Evolutionary conservation across 2,329 filamentous ascomycete genomes (phyloP), one percentile per base, ranked within the genome.

Genomic region (Neopestalotiopsis sp.): DNA sequence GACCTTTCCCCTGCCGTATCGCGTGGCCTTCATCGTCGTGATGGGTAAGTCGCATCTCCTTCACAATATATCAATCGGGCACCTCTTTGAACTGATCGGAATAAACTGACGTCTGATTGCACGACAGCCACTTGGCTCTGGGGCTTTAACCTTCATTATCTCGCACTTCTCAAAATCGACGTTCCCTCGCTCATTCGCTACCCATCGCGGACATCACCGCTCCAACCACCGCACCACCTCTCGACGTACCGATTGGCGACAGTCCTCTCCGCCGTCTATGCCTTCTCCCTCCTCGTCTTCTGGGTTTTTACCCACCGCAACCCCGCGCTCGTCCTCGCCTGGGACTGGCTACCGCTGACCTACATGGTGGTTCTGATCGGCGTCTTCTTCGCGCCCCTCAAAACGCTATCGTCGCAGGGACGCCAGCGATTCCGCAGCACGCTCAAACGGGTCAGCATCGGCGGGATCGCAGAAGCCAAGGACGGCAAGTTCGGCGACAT

Each of bases 401-500:
- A 91, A 52, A 88, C 89, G 63, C 80, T 90, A 4, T 92, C 92
- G 14, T 86, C 90, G 74, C 83, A 86, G 56, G 95, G 95, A 2
- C 91, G 95, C 57, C 87, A 88, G 65, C 90, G 94, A 1, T 92
- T 97, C 58, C 87, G 97, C 61, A 82, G 88, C 12, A 95, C 90
- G 0, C 83, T 98, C 59, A 90, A 90, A 70, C 91, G 96, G 68
- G 90, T 98, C 70, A 89, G 89, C 74, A 83, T 98, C 58, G 96
- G 96, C 30, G 95, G 95, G 0, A 86, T 99, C 30, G 95, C 96
- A 14, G 91, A 95, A 80, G 85, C 93, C 0, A 89, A 93, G 74
- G 93, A 98, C 80, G 94, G 95, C 67, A 97, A 97, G 78, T 98
- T 98, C 76, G 95, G 94, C 68, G 96, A 99, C 78, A 92, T 98